Evolutionary conservation across 2,329 filamentous ascomycete species (phyloP), one percentile per base, ranked within the genome.

Genomic region (Botryotinia globosa): DNA sequence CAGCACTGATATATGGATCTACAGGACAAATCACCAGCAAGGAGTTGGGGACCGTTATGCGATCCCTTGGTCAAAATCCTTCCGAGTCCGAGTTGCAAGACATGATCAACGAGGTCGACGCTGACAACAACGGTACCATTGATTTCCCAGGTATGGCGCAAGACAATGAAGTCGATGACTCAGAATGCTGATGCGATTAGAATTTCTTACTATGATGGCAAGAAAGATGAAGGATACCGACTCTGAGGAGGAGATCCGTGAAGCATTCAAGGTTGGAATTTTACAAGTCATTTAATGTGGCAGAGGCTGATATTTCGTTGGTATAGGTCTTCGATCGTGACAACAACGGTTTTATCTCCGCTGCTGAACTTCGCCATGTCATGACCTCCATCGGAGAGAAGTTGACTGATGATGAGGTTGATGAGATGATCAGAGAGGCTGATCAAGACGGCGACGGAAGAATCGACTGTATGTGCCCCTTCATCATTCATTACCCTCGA

Each of bases 181-280:
- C 29, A 68, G 8, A 32, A 45, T 2, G 29, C 79, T 75, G 70
- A 77, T 54, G 48, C 34, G n/a, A 70, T 62, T 80, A 95, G 93
- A 96, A 82, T 96, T 96, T 84, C 86, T 96, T 75, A 96, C 93
- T 76, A 96, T 96, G 93, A 96, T 96, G 93, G 93, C 93, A 74
- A 90, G 93, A 81, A 96, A 96, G 86, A 96, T 96, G 93, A 95
- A 95, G 87, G 93, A 95, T 80, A 96, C 93, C 78, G 93, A 96
- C 81, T 95, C 92, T 66, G 93, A 96, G 84, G 93, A 96, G 85
- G 93, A 96, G 83, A 96, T 96, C 79, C 90, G 93, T 79, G 93
- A 95, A 83, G 92, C 92, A 22, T 95, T 95, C 89, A 94, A 94
- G 87, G 92, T 93, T 71, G 62, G 81, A 34, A n/a, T 25, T n/a